Conservation (phyloP, 768 basidiomycete genomes). For the Naganishia vishniacii region DNA sequence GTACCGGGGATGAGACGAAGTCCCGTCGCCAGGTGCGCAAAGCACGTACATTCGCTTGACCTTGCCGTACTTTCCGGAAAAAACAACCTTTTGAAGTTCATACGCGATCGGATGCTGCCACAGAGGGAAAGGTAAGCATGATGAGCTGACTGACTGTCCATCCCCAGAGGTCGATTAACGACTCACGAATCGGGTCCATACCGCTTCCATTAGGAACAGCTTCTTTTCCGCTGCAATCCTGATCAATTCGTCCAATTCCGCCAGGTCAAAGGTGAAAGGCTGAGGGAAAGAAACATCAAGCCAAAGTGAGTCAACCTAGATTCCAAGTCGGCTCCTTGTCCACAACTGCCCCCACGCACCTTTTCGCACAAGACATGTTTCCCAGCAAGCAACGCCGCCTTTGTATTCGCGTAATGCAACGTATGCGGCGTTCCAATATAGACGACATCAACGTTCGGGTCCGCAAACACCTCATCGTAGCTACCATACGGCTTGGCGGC, state of each 20-base stretch:
- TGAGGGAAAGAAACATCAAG: neutral
- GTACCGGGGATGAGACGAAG: neutral
- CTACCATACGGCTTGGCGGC: conserved; percentile 64
- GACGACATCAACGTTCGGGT: conserved; percentile 68
- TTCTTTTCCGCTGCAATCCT: conserved; percentile 68
- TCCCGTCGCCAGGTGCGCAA: neutral
- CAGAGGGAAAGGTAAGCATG: neutral
- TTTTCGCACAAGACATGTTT: conserved; percentile 89
- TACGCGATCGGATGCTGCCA: conserved; percentile 42
- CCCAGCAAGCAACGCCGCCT: conserved; percentile 67
- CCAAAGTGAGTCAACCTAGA: no score
- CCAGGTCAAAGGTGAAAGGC: conserved; percentile 70
- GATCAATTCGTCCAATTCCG: conserved; percentile 69
- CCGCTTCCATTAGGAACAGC: conserved; percentile 86
- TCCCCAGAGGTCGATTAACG: no score
- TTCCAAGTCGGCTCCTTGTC: no score
- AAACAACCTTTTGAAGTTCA: conserved; percentile 39
- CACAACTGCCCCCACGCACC: conserved; percentile 23
- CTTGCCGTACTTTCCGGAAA: conserved; percentile 43
- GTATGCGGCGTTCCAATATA: conserved; percentile 86
- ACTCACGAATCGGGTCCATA: conserved; percentile 75
- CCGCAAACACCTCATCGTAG: conserved; percentile 68
- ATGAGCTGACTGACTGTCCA: no score
- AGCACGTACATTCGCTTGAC: conserved; percentile 36
- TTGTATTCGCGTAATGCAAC: conserved; percentile 69